Evolutionary conservation across 1,139 yeast species (phyloP), one percentile per base, ranked within the genome.

Genomic region (Hansenula sp.): DNA sequence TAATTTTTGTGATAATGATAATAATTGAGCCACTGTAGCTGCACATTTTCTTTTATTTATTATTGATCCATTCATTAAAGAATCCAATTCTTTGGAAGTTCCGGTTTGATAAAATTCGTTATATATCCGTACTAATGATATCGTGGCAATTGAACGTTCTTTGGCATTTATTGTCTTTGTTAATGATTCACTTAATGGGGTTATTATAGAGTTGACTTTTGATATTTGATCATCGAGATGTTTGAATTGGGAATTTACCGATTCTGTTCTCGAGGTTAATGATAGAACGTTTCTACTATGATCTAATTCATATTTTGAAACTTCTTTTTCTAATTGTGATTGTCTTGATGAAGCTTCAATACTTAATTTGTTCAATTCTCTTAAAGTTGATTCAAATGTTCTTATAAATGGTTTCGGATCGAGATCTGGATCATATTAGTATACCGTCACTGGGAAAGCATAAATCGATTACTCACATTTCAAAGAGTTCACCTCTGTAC

Each of bases 321-420:
- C 89, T 24, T 76, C 78, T 27, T 65, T 66, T 36, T 75, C 83
- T 25, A 79, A 67, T 14, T 62, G 64, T 1, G 61, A 64, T 46
- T 76, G 79, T 43, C 70, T 71, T 12, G 61, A 58, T 8, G 66
- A 59, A 2, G 89, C 79, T 37, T 80, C 80, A 1, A 69, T 69
- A 38, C 72, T 72, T 35, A 89, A 62, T 38, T 70, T 70, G 52
- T 80, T 77, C 47, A 88, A 65, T 56, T 87, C 94, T 40, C 80
- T 71, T 35, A 89, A 66, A 1, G 94, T 88, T 2, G 92, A 79
- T 61, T 90, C 97, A 61, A 92, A 90, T 0, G 96, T 87, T 54
- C 96, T 75, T 40, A 92, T 92, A 59, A 87, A 90, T 2, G 98
- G 98, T 52, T 87, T 89, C 2, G 98, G 97, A 59, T 92, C 97